Percentiles rank a stretch among this genome's conserved stretches.
Evolutionary conservation across 306 rosid genomes (phyloP).

Genomic region (Sphenostylis stenocarpa): DNA sequence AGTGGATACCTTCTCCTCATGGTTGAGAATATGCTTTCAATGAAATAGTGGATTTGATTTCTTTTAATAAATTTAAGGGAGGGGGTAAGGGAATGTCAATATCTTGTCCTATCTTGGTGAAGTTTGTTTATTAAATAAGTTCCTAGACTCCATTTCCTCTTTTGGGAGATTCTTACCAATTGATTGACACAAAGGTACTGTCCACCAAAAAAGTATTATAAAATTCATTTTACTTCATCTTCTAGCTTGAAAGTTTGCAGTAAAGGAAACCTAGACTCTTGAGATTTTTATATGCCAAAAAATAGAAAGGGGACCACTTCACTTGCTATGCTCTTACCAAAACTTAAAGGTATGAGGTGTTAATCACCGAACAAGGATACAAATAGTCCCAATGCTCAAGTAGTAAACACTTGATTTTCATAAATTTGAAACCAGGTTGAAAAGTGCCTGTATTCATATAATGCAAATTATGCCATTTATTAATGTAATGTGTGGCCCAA

Average conservation of each 20-base stretch:
- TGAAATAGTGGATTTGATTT: conserved; percentile 46
- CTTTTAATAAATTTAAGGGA: conserved; percentile 36
- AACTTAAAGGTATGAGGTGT: conserved; percentile 33
- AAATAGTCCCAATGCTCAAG: conserved; percentile 30
- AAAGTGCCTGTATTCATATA: conserved; percentile 27
- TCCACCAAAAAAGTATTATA: conserved; percentile 37
- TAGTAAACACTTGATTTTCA: conserved; percentile 29
- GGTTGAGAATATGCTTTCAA: conserved; percentile 48
- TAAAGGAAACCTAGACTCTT: conserved; percentile 45
- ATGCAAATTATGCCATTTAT: conserved; percentile 29
- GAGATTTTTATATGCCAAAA: conserved; percentile 39
- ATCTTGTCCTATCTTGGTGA: conserved; percentile 53
- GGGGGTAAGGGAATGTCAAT: conserved; percentile 56
- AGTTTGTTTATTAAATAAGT: conserved; percentile 46
- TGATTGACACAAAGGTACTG: conserved; percentile 37
- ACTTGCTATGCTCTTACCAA: conserved; percentile 45
- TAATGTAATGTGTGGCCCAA: conserved; percentile 46
- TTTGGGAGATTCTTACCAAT: conserved; percentile 55
- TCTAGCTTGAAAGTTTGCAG: conserved; percentile 36
- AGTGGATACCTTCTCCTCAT: conserved; percentile 44
- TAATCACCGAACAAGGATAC: conserved; percentile 27
- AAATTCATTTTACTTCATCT: conserved; percentile 38
- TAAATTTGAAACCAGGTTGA: conserved; percentile 30
- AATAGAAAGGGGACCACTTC: conserved; percentile 66
- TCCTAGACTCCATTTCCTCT: conserved; percentile 41